phyloP scores from a whole-genome alignment of 2,329 filamentous ascomycete species.

The Hawksworthiomyces lignivorus region DNA sequence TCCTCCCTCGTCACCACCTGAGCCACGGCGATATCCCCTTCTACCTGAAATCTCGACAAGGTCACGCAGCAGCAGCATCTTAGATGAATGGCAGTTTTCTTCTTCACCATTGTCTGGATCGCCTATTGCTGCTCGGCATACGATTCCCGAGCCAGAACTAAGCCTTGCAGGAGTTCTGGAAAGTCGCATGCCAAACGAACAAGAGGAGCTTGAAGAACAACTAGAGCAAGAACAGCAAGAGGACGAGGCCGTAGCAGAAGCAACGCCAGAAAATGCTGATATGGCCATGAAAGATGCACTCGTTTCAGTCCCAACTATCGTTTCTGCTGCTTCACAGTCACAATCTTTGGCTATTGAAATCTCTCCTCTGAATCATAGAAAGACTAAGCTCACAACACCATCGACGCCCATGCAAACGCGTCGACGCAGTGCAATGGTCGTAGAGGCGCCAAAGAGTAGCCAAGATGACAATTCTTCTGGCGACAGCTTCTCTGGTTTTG shows the following conservation, averaged over 20 bases:
- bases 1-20: constrained; percentile 51
- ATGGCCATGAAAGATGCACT: constrained; percentile 4
- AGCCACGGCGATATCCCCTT: constrained; percentile 44
- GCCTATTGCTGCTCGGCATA: constrained; percentile 30
- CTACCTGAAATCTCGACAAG: constrained; percentile 44
- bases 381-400: not conserved
- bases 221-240: not conserved
- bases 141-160: constrained; percentile 14
- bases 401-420: constrained; percentile 9
- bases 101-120: constrained; percentile 49
- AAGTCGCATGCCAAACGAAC: constrained; percentile 4
- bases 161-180: constrained; percentile 17
- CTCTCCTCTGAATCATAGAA: not conserved
- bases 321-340: not conserved
- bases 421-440: constrained; percentile 3
- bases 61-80: constrained; percentile 29
- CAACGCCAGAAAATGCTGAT: not conserved
- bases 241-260: not conserved
- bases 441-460: not conserved
- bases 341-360: not conserved
- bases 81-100: constrained; percentile 45
- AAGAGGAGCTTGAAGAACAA: constrained; percentile 7
- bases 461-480: not conserved
- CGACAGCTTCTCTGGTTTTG: not conserved
- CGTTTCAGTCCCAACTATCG: not conserved